Percentiles rank a stretch among this genome's conserved stretches.
Conservation (phyloP, 73 alveolate species). For the Paramecium sexaurelia region DNA sequence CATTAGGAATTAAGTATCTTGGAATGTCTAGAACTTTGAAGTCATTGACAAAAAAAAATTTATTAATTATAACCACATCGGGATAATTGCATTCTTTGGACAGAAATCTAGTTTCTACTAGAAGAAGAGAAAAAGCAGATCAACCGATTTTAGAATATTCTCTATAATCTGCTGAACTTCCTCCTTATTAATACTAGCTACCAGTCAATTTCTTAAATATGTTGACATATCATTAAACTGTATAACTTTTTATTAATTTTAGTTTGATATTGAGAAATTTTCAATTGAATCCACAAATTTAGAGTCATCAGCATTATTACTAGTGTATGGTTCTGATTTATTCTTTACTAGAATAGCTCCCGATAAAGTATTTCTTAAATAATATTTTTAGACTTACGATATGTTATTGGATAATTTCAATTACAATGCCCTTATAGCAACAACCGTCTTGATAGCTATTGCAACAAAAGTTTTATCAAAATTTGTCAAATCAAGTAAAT, state of each 20-base stretch:
- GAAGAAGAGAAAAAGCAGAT: constrained; percentile 61
- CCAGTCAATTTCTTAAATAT: constrained; percentile 29
- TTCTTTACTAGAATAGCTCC: constrained; percentile 64
- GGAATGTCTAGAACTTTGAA: constrained; percentile 29
- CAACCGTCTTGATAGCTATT: constrained; percentile 30
- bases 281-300: constrained; percentile 50
- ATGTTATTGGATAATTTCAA: constrained; percentile 64
- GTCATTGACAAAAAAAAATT: constrained; percentile 58
- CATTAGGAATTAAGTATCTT: constrained; percentile 48
- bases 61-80: constrained; percentile 46
- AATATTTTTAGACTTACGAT: constrained; percentile 46
- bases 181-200: constrained; percentile 57
- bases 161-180: constrained; percentile 63
- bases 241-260: background rate
- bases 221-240: constrained; percentile 27
- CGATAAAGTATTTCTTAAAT: constrained; percentile 41
- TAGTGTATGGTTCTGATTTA: constrained; percentile 58
- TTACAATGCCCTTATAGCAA: background rate
- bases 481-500: background rate
- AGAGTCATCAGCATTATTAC: constrained; percentile 56
- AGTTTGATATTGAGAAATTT: constrained; percentile 33
- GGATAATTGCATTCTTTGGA: constrained; percentile 59
- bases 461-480: background rate
- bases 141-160: constrained; percentile 44
- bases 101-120: constrained; percentile 58